Evolutionary conservation across 805 yeast species (phyloP), one percentile per base, ranked within the genome.

Genomic region (Lachancea sp.): DNA sequence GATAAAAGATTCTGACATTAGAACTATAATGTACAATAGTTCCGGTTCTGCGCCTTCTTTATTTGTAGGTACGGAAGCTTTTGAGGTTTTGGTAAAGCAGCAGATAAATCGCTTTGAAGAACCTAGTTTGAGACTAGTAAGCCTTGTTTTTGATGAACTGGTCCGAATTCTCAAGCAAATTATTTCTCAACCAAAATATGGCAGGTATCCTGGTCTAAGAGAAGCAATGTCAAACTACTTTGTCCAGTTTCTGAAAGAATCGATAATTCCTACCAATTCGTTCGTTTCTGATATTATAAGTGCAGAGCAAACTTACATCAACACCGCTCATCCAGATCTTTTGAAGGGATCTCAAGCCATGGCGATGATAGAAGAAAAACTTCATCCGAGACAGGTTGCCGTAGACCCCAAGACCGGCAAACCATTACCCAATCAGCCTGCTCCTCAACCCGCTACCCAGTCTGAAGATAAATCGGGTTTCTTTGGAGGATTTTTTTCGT

Each of bases 261-360:
- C 86, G 30, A 75, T 87, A 53, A 63, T 79, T 17, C 98, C 99
- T 49, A 88, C 99, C 18, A 88, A 83, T 62, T 75, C 76, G 44
- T 86, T 93, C 59, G 96, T 90, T 34, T 66, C 73, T 29, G 97
- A 93, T 64, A 75, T 93, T 48, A 88, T 93, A 55, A 71, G 67
- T 48, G 73, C 95, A 49, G 99, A 93, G 68, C 91, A 90, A 59
- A 83, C 95, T 3, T 93, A 93, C 66, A 89, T 93, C 56, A 93
- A 93, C 68, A 93, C 99, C 3, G 98, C 96, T 2, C 99, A 93
- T 62, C 97, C 98, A 3, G 98, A 93, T 64, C 78, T 93, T 59
- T 75, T 93, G 56, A 90, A 86, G 64, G 99, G 99, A 38, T 83
- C 95, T 29, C 90, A 85, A 59, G 98, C 98, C 5, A 84, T 91